Conservation (phyloP, 116 monocot genomes). For the Posidonia oceanica region DNA sequence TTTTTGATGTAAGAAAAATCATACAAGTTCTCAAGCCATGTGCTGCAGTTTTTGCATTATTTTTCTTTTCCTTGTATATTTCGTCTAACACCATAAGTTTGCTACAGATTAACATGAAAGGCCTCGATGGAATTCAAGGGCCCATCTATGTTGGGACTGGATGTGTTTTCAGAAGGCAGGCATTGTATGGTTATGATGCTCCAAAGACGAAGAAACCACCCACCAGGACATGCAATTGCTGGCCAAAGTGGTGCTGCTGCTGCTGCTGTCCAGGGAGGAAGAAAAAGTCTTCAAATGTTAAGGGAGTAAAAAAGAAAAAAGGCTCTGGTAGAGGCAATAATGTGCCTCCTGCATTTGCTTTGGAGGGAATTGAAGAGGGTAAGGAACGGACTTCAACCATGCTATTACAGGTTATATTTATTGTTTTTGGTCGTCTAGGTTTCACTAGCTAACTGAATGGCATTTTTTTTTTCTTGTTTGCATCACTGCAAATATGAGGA, state of each 20-base stretch:
- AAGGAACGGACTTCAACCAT: too few relatives aligned
- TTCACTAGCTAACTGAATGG: too few relatives aligned
- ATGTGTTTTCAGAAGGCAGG: conserved; percentile 65
- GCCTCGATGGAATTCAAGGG: conserved; percentile 82
- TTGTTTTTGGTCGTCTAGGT: too few relatives aligned
- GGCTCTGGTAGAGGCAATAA: conserved; percentile 20
- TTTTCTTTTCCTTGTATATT: background rate
- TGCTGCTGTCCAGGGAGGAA: conserved; percentile 30
- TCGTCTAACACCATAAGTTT: background rate
- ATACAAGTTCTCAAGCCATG: background rate
- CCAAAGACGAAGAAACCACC: conserved; percentile 76
- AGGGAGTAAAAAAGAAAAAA: conserved; percentile 46
- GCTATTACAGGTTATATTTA: too few relatives aligned
- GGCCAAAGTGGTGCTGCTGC: conserved; percentile 50
- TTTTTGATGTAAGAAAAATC: conserved; percentile 73
- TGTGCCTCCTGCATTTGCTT: conserved; percentile 36
- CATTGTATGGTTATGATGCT: conserved; percentile 65
- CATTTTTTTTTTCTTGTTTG: too few relatives aligned
- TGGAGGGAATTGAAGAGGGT: conserved; percentile 5
- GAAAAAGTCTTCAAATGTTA: conserved; percentile 45
- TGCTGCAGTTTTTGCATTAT: background rate
- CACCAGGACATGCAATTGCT: conserved; percentile 73
- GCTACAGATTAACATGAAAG: conserved; percentile 84
- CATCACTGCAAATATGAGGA: too few relatives aligned
- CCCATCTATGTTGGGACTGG: conserved; percentile 88